Conservation (phyloP, 306 rosid genomes). For the Astragalus membranaceus region DNA sequence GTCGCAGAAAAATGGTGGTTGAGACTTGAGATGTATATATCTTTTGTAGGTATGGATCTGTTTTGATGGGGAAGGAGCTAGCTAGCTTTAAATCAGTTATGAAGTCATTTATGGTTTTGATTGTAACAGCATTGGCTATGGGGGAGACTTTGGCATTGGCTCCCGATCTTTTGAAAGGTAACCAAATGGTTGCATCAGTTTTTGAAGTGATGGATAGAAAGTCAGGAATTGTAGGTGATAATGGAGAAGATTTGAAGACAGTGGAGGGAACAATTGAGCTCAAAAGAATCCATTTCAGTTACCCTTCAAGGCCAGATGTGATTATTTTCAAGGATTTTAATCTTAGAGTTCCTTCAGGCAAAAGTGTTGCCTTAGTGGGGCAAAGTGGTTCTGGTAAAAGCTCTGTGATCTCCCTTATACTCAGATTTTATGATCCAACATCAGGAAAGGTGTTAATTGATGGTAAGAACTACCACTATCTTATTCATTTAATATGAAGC, state of each 20-base stretch:
- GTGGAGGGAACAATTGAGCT: constrained; percentile 90
- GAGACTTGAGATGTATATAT: not conserved
- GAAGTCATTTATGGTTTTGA: constrained; percentile 90
- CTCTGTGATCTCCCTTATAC: constrained; percentile 79
- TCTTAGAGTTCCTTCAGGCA: constrained; percentile 64
- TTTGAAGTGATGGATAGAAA: constrained; percentile 74
- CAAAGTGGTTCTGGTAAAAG: constrained; percentile 99
- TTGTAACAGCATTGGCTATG: constrained; percentile 88
- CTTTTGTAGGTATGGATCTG: constrained; percentile 84
- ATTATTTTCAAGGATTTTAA: constrained; percentile 78
- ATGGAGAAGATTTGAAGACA: constrained; percentile 59
- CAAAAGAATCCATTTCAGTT: constrained; percentile 59
- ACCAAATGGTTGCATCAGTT: constrained; percentile 92
- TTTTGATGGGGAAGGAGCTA: constrained; percentile 82
- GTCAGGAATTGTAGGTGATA: constrained; percentile 50
- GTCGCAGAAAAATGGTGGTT: not conserved
- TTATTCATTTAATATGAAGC: not conserved
- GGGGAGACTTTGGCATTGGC: constrained; percentile 88
- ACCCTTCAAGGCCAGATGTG: constrained; percentile 89
- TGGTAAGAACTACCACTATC: constrained; percentile 43
- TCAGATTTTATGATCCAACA: constrained; percentile 80
- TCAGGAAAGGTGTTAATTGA: constrained; percentile 82
- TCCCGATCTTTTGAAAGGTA: constrained; percentile 91
- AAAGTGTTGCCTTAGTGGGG: constrained; percentile 79
- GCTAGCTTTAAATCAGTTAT: constrained; percentile 85